A percentile compares a stretch with the other conserved stretches of the same genome.
Conservation (phyloP, 2,329 filamentous ascomycete species). For the Penicillium hesseltinei region DNA sequence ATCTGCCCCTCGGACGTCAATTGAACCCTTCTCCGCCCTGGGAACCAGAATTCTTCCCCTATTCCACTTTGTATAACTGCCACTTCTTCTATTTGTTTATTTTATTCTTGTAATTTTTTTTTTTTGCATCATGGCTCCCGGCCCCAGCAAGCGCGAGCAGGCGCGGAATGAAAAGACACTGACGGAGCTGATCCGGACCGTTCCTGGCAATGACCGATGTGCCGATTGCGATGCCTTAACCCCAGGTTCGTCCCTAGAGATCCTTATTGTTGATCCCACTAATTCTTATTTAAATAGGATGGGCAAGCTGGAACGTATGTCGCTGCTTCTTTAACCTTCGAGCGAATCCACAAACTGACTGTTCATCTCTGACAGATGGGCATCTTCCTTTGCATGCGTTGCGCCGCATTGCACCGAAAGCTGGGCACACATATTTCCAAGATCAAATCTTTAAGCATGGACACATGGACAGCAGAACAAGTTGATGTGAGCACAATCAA, state of each 20-base stretch:
- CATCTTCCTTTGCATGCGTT: constrained; percentile 96
- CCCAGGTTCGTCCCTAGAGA: constrained; percentile 64
- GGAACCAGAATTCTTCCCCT: constrained; percentile 13
- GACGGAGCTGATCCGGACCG: constrained; percentile 79
- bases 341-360: constrained; percentile 16
- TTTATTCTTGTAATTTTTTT: constrained; percentile 19
- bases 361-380: constrained; percentile 62
- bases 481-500: constrained; percentile 69
- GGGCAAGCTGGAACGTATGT: constrained; percentile 95
- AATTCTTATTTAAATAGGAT: constrained; percentile 56
- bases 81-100: constrained; percentile 11
- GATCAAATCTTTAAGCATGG: constrained; percentile 98
- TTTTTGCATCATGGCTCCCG: constrained; percentile 60
- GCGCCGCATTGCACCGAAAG: constrained; percentile 91
- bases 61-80: constrained; percentile 14
- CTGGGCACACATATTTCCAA: constrained; percentile 97
- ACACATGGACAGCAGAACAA: constrained; percentile 93
- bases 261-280: constrained; percentile 8
- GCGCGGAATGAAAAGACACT: constrained; percentile 91
- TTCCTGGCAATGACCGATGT: constrained; percentile 88
- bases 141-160: constrained; percentile 93
- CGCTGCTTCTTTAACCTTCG: constrained; percentile 2
- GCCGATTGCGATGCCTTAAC: constrained; percentile 91
- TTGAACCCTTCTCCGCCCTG: constrained; percentile 10
- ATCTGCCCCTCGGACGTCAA: constrained; percentile 8